Conservation (phyloP, 257 asterid species). For the Phtheirospermum japonicum region DNA sequence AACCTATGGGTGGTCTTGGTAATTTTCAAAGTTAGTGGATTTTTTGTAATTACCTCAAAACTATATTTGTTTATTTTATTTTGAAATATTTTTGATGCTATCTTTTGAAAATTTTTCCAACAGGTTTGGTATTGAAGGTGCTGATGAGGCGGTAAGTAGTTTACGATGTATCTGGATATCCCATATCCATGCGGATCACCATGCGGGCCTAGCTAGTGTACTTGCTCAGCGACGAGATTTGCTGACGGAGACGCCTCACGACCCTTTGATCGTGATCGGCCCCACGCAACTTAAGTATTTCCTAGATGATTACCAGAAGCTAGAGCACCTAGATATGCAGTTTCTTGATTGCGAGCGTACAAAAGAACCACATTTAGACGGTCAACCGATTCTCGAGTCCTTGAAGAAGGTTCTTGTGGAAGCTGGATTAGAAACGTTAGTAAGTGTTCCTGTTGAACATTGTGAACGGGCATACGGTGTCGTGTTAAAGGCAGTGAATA, state of each 20-base stretch:
- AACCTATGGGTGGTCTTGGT: no score
- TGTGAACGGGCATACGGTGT: constrained; percentile 77
- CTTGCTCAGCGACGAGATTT: constrained; percentile 58
- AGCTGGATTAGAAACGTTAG: constrained; percentile 55
- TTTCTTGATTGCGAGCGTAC: constrained; percentile 70
- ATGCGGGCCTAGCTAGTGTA: constrained; percentile 75
- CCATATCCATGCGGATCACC: constrained; percentile 86
- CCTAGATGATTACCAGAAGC: constrained; percentile 72
- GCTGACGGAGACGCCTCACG: constrained; percentile 49
- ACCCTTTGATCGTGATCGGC: constrained; percentile 62
- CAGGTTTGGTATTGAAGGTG: constrained; percentile 69
- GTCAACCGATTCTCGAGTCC: constrained; percentile 30
- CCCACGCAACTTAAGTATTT: constrained; percentile 68
- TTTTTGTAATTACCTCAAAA: no score
- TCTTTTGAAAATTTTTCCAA: background rate
- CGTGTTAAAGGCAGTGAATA: constrained; percentile 47
- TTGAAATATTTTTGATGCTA: background rate
- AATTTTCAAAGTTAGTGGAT: no score
- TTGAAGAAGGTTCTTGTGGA: constrained; percentile 42
- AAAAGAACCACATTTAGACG: no score
- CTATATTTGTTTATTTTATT: no score
- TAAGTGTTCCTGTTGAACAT: constrained; percentile 68
- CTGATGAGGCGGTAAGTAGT: constrained; percentile 56
- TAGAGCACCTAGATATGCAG: constrained; percentile 72
- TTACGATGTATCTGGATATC: constrained; percentile 74